These are phyloP conservation scores for Trichosporon faecale DNA, from an alignment of 1,284 basidiomycete species.

Conservation along the genomic window DNA sequence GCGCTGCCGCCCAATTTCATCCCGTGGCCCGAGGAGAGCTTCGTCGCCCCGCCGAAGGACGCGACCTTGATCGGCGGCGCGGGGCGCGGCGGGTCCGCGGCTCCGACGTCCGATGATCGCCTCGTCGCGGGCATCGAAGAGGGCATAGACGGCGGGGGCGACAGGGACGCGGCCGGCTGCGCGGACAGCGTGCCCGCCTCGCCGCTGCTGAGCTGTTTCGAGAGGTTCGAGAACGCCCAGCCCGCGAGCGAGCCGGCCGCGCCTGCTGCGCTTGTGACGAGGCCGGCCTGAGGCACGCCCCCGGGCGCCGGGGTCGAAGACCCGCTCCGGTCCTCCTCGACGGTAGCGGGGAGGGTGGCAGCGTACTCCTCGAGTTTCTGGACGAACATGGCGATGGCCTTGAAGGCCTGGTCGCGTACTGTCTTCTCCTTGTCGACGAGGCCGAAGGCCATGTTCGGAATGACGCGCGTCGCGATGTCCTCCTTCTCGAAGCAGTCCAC, in stretches of 20 bases:
- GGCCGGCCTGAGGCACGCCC: conserved; percentile 52
- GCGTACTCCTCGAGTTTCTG: conserved; percentile 77
- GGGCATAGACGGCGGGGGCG: conserved; percentile 15
- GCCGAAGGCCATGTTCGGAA: conserved; percentile 75
- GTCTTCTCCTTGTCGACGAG: conserved; percentile 88
- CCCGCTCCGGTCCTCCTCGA: conserved; percentile 45
- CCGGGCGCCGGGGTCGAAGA: conserved; percentile 24
- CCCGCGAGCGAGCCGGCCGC: conserved; percentile 86
- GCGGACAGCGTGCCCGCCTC: conserved; percentile 66
- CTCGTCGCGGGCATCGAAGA: not conserved
- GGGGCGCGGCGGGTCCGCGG: not conserved
- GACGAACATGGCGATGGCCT: conserved; percentile 79
- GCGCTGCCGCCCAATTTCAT: conserved; percentile 67
- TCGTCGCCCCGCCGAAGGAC: conserved; percentile 14
- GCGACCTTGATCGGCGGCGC: conserved; percentile 6
- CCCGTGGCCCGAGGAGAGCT: conserved; percentile 37
- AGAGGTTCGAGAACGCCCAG: conserved; percentile 86
- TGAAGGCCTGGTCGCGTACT: conserved; percentile 91
- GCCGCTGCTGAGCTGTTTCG: conserved; percentile 70
- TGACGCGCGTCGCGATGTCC: conserved; percentile 82
- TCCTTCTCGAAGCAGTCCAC: conserved; percentile 84
- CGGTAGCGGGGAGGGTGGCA: conserved; percentile 73
- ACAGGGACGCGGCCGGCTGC: conserved; percentile 24
- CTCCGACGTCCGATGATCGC: not conserved
- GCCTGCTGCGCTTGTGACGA: conserved; percentile 80